Conservation (phyloP, 2,329 filamentous ascomycete genomes). For the Fusarium concolor region DNA sequence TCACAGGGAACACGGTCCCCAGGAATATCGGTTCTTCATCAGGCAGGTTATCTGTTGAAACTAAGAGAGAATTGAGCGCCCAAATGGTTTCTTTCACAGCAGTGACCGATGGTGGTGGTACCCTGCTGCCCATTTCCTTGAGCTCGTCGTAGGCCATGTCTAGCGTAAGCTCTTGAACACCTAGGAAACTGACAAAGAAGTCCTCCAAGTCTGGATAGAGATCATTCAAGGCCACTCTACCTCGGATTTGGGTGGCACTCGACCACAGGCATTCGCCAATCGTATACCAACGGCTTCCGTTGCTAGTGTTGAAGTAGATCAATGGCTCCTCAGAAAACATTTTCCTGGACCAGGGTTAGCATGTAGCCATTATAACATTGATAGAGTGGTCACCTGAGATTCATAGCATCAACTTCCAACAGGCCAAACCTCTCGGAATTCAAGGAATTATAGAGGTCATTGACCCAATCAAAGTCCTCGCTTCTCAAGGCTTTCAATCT, state of each 20-base stretch:
- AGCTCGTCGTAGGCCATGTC: constrained; percentile 51
- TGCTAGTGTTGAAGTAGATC: constrained; percentile 18
- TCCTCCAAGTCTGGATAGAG: constrained; percentile 46
- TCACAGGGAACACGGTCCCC: constrained; percentile 41
- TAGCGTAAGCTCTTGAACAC: constrained; percentile 46
- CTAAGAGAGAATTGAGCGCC: constrained; percentile 51
- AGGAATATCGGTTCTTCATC: constrained; percentile 20
- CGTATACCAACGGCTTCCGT: constrained; percentile 45
- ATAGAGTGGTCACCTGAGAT: constrained; percentile 1
- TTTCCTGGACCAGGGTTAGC: constrained; percentile 8
- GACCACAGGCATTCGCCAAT: constrained; percentile 51
- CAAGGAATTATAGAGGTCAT: constrained; percentile 16
- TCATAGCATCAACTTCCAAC: background rate
- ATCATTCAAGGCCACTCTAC: constrained; percentile 44
- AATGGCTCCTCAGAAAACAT: constrained; percentile 18
- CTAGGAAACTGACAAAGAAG: constrained; percentile 49
- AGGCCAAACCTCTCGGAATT: background rate
- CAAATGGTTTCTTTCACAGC: constrained; percentile 49
- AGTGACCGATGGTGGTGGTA: constrained; percentile 9
- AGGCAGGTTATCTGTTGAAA: background rate
- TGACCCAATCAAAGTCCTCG: constrained; percentile 36
- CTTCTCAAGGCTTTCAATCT: constrained; percentile 6
- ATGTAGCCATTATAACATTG: fast-evolving
- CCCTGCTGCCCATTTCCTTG: constrained; percentile 24
- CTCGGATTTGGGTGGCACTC: constrained; percentile 45